These are phyloP conservation scores for Candida stauntonica DNA, from an alignment of 805 yeast species.

Conservation along the genomic window DNA sequence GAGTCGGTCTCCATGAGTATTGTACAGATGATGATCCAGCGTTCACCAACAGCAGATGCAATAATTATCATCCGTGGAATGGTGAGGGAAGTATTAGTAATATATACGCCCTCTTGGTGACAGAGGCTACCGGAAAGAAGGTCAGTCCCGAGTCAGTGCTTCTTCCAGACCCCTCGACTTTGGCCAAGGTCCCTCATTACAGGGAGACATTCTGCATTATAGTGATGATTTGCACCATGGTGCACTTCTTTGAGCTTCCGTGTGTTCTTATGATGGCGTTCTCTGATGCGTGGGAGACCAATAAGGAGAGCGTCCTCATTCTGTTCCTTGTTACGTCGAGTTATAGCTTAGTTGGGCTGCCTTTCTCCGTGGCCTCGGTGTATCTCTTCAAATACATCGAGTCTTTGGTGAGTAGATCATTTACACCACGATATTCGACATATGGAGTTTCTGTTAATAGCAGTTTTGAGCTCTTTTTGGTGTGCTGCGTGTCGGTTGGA, in stretches of 20 bases:
- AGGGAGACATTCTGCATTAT: neutral
- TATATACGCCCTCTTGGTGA: conserved; percentile 3
- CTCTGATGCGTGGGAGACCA: neutral
- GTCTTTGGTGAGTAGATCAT: neutral
- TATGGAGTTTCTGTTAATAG: conserved; percentile 1
- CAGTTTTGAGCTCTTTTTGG: neutral
- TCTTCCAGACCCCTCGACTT: neutral
- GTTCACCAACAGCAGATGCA: conserved; percentile 1
- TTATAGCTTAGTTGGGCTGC: neutral
- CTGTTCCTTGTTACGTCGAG: neutral
- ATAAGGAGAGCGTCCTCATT: neutral
- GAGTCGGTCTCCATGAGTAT: conserved; percentile 3
- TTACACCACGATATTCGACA: neutral
- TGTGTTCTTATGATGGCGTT: neutral
- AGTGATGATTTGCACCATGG: neutral
- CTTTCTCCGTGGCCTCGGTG: neutral
- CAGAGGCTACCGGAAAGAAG: conserved; percentile 3
- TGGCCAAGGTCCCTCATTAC: neutral
- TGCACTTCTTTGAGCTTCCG: conserved; percentile 1
- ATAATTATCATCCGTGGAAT: conserved; percentile 2
- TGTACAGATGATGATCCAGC: conserved; percentile 8
- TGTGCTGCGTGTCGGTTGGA: neutral
- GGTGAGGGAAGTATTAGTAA: neutral
- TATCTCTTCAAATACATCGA: neutral
- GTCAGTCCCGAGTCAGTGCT: neutral